Base-by-base conservation (phyloP, 2,329 filamentous ascomycete species). In the Scopulariopsis brevicaulis region DNA sequence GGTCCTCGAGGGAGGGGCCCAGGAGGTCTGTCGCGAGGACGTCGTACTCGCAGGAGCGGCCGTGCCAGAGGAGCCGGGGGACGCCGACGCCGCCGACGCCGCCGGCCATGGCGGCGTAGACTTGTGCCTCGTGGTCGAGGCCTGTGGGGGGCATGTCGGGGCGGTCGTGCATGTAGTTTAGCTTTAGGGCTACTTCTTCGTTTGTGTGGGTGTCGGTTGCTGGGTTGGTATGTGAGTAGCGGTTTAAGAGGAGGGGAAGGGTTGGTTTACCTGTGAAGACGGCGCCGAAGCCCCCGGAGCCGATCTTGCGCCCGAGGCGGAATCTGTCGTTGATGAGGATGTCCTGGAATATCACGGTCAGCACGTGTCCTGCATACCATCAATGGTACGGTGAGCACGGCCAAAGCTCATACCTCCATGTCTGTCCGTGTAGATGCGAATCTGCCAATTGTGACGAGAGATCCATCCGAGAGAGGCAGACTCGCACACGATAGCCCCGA, bases 1-100 rank as follows among this genome's bases (percentile, higher is more conserved):
- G 76, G 66, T 87, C 85, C 71, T 88, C 84, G 68, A 89, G 76
- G 62, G 81, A 85, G 53, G 86, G 85, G 59, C 86, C 85, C 59
- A 68, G 64, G 51, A 66, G 57, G 18, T 67, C 64, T 28, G 58
- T 58, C 34, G 66, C 59, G 11, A 68, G 50, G 32, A 58, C 63
- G 43, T 63, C 54, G 59, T 64, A 66, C 11, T 62, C 59, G 35
- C 59, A 37, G 48, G 65, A 61, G 1, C 43, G 55, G 11, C 64
- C 65, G 55, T 57, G 62, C 60, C 63, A 65, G 22, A 53, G 59
- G 25, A 67, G 57, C 50, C 50, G 55, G 1, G 65, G 64, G 43
- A 66, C 64, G 22, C 65, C 64, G n/a, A 62, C 52, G 4, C 57
- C 58, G 25, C 59, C 54, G 12, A 55, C n/a, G 15, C 15, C 18